Percentiles rank a stretch among this genome's conserved stretches.
Evolutionary conservation across 768 basidiomycete species (phyloP).

Genomic region (Pholiota microspora): DNA sequence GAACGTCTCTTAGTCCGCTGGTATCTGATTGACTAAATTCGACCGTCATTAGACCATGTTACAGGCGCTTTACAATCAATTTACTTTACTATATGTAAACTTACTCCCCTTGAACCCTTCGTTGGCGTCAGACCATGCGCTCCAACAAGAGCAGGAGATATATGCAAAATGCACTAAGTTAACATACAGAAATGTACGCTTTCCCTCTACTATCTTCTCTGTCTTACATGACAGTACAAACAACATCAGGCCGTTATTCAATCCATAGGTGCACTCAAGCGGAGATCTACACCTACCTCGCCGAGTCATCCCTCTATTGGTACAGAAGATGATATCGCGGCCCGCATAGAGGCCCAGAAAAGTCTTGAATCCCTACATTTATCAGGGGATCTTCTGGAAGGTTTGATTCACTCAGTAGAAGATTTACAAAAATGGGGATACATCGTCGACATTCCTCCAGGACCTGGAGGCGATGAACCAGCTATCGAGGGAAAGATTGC

Average conservation of each 20-base stretch:
- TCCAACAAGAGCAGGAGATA: constrained; percentile 78
- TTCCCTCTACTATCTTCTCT: neutral
- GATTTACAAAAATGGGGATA: constrained; percentile 71
- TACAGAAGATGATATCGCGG: constrained; percentile 61
- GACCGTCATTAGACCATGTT: constrained; percentile 58
- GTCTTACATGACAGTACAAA: constrained; percentile 12
- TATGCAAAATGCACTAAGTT: constrained; percentile 72
- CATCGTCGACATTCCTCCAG: constrained; percentile 63
- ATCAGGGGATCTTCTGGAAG: constrained; percentile 49
- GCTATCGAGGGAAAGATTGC: constrained; percentile 57
- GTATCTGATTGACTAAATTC: constrained; percentile 7
- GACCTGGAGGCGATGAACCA: constrained; percentile 62
- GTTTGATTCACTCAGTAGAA: constrained; percentile 55
- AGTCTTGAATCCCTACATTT: constrained; percentile 52
- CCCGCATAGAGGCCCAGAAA: constrained; percentile 54
- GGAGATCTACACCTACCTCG: constrained; percentile 52
- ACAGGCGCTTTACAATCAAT: constrained; percentile 72
- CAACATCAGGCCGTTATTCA: constrained; percentile 46
- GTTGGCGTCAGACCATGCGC: constrained; percentile 74
- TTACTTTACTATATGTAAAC: constrained; percentile 59
- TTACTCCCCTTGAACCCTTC: constrained; percentile 53
- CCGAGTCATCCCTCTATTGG: constrained; percentile 73
- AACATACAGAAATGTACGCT: constrained; percentile 79
- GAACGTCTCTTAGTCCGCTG: constrained; percentile 10
- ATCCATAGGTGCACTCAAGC: constrained; percentile 47